Percentiles rank a stretch among this genome's conserved stretches.
These are phyloP conservation scores for Pseudogymnoascus sp. DNA, from an alignment of 2,329 filamentous ascomycete species.

Conservation along the genomic window DNA sequence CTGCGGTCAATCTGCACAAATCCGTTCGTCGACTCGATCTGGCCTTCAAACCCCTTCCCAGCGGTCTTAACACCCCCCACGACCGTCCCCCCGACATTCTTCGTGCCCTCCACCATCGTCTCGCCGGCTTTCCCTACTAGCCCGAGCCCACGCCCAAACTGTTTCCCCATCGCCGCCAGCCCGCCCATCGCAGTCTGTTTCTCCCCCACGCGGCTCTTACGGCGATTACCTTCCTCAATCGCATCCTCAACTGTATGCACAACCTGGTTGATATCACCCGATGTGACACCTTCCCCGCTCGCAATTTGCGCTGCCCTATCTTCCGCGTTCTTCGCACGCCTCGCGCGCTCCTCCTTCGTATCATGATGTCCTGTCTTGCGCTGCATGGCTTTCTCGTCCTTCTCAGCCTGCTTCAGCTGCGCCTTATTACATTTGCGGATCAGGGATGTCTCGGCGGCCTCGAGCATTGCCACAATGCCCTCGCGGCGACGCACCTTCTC, in stretches of 20 bases:
- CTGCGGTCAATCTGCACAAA: conserved; percentile 21
- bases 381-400: conserved; percentile 11
- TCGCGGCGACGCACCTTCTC: conserved; percentile 76
- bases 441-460: conserved; percentile 75
- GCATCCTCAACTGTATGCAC: conserved; percentile 43
- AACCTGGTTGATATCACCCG: conserved; percentile 44
- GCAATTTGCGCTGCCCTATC: conserved; percentile 36
- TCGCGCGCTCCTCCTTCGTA: conserved; percentile 28
- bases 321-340: conserved; percentile 27
- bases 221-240: conserved; percentile 32
- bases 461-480: conserved; percentile 61
- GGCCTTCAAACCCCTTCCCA: conserved; percentile 42
- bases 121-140: conserved; percentile 20
- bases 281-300: conserved; percentile 40
- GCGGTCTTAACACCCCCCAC: conserved; percentile 38
- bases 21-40: conserved; percentile 44
- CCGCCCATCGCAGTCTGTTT: conserved; percentile 5
- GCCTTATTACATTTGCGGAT: conserved; percentile 72
- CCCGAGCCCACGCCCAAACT: conserved; percentile 16
- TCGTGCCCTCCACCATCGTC: conserved; percentile 16
- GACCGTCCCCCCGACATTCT: conserved; percentile 37
- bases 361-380: neutral
- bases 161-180: neutral
- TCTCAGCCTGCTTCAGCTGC: conserved; percentile 53
- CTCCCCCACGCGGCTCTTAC: conserved; percentile 15